Base-by-base conservation (phyloP, 164 flowering plant species). In the Dillenia suffruticosa region DNA sequence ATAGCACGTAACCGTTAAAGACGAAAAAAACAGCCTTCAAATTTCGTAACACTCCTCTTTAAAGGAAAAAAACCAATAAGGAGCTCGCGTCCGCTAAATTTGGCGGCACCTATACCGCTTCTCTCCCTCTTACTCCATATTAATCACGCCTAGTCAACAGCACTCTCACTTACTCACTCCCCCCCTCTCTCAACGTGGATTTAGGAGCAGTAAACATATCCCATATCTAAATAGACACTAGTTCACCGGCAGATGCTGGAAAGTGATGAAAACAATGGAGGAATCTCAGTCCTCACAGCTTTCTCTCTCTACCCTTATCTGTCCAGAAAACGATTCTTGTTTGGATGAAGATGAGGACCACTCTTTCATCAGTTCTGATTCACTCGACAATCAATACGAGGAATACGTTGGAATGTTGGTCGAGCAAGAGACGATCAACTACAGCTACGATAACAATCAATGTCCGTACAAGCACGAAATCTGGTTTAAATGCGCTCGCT, bases 401-500 rank as follows among this genome's bases (percentile, higher is more conserved):
- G 89, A 87, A 55, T 90, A 77, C 62, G 49, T 87, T 9, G 61
- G 79, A 63, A 62, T 61, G 54, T 61, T 87, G 70, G 47, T 86
- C 17, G 61, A 70, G 13, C 79, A 63, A 62, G 96, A 87, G 64
- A 67, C 47, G 40, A 32, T 5, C 15, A 62, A 48, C 47, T 66
- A 61, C 49, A 65, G 59, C 48, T 50, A 59, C 17, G 59, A 54
- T 22, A n/a, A 16, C 48, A 1, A 13, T 53, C 49, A 19, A 32
- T 54, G 60, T 46, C 44, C 51, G 7, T 24, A 10, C 16, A 68
- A 55, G 56, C 63, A 0, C 9, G 54, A 59, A 13, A 62, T 54
- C 68, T 82, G 87, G 90, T 48, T 78, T 53, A 72, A 77, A 65
- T 50, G 67, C 43, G 89, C 81, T 59, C 86, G 89, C 8, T 69